Conservation (phyloP, 306 rosid genomes). For the Vigna unguiculata region DNA sequence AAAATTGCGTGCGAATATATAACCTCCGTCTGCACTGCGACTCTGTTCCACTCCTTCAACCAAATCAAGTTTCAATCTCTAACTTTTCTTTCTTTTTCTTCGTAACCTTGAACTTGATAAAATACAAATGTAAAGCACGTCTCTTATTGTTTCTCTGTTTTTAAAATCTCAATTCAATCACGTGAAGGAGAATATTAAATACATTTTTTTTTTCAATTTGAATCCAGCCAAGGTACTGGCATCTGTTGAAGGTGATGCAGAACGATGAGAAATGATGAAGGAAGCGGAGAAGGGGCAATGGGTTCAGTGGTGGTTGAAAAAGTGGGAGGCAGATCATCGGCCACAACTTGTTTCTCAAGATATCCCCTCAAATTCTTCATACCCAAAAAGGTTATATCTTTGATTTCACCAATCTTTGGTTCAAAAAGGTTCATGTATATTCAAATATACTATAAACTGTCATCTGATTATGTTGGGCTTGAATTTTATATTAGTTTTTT, state of each 20-base stretch:
- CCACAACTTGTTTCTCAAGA: conserved; percentile 73
- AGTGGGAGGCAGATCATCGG: conserved; percentile 76
- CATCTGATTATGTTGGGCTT: not conserved
- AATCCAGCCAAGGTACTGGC: not conserved
- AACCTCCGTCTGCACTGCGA: not conserved
- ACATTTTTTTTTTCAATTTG: not conserved
- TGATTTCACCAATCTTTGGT: not conserved
- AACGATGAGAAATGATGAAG: conserved; percentile 28
- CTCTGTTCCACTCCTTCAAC: not conserved
- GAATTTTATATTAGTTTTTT: too few relatives aligned
- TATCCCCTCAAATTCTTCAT: conserved; percentile 85
- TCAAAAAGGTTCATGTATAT: not conserved
- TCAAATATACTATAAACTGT: not conserved
- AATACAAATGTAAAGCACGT: not conserved
- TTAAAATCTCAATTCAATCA: not conserved
- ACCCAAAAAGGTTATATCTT: conserved; percentile 72
- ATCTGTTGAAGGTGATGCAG: not conserved
- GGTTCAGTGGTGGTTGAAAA: conserved; percentile 74
- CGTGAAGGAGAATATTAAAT: not conserved
- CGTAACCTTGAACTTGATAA: not conserved
- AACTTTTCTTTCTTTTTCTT: too few relatives aligned
- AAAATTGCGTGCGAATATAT: not conserved
- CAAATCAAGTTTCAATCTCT: not conserved
- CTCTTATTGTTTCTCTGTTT: not conserved
- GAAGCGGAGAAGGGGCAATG: conserved; percentile 47